These are phyloP conservation scores for Trypanosoma boissoni DNA, from an alignment of 208 protist genomes.

Conservation along the genomic window DNA sequence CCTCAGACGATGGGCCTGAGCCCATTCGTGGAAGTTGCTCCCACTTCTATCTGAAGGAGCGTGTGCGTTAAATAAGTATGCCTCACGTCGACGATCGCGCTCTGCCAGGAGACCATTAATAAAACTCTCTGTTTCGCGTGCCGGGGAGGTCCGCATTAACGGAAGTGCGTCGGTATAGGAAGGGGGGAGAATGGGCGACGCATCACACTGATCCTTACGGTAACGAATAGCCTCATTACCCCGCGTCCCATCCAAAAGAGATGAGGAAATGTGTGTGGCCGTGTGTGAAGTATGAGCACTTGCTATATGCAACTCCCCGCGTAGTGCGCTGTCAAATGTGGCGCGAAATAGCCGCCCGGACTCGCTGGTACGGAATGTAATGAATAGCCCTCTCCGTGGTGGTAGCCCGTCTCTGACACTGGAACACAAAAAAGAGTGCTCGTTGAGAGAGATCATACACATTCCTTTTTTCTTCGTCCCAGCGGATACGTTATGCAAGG, in stretches of 20 bases:
- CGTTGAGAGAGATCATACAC: constrained; percentile 10
- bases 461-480: not conserved
- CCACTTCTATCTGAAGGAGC: no score
- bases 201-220: no score
- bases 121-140: not conserved
- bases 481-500: no score
- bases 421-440: constrained; percentile 9
- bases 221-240: no score
- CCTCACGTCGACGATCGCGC: constrained; percentile 14
- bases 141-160: no score
- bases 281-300: no score
- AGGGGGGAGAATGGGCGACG: no score
- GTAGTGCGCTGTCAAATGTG: not conserved
- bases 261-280: no score
- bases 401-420: constrained; percentile 13
- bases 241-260: no score
- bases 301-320: no score
- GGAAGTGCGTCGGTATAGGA: no score
- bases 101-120: constrained; percentile 21
- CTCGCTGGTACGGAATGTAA: constrained; percentile 10
- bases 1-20: not conserved
- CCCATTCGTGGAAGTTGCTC: no score
- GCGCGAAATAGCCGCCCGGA: constrained; percentile 9
- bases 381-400: constrained; percentile 19
- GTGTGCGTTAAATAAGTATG: constrained; percentile 2